These are phyloP conservation scores for Colletotrichum limetticola DNA, from an alignment of 2,329 filamentous ascomycete genomes.

Conservation along the genomic window DNA sequence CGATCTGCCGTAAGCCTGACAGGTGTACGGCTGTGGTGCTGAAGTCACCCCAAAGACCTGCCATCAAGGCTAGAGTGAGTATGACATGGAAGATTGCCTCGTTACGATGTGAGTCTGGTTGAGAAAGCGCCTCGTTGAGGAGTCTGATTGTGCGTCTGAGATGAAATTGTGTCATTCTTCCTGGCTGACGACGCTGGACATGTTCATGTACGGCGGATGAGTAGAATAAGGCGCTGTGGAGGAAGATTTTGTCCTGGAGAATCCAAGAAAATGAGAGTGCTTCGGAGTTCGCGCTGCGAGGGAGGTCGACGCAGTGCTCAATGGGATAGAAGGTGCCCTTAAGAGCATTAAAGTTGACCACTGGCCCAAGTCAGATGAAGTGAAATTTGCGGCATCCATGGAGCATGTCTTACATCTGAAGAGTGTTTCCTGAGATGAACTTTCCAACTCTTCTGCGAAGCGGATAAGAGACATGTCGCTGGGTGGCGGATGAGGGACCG, in stretches of 20 bases:
- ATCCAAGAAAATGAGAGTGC: slow-evolving; percentile 11
- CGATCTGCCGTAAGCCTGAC: slow-evolving; percentile 6
- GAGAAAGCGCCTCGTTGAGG: slow-evolving; percentile 2
- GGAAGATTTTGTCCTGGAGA: slow-evolving; percentile 6
- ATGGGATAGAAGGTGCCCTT: slow-evolving; percentile 1
- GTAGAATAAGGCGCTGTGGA: slow-evolving; percentile 8
- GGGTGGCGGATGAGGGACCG: not conserved
- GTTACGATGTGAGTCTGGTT: not conserved
- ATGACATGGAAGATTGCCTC: slow-evolving; percentile 8
- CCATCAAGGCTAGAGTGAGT: slow-evolving; percentile 11
- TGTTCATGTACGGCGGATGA: slow-evolving; percentile 3
- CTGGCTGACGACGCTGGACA: not conserved
- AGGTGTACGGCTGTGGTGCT: slow-evolving; percentile 4
- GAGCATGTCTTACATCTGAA: not conserved
- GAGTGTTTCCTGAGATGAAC: not conserved
- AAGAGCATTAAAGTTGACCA: not conserved
- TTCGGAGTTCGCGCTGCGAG: slow-evolving; percentile 3
- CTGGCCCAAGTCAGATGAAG: not conserved
- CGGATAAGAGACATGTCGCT: slow-evolving; percentile 1
- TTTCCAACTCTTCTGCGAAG: slow-evolving; percentile 9
- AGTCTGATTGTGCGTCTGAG: slow-evolving; percentile 4
- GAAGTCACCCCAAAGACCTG: slow-evolving; percentile 8
- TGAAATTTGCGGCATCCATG: not conserved
- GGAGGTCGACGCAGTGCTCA: slow-evolving; percentile 10
- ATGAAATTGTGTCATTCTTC: not conserved